These are phyloP conservation scores for Vigna hirtella DNA, from an alignment of 306 rosid species.

Conservation along the genomic window DNA sequence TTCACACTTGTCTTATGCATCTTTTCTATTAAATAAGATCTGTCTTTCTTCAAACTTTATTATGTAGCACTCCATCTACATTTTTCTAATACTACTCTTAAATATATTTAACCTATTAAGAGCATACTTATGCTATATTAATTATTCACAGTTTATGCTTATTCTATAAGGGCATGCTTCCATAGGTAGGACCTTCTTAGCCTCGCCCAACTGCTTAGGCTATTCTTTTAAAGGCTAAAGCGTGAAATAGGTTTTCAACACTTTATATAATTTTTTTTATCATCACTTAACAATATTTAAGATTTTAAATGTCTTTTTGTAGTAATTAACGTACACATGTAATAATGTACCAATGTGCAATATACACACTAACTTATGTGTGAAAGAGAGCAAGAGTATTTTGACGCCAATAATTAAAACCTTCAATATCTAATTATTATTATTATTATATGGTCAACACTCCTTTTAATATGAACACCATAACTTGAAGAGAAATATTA, in stretches of 20 bases:
- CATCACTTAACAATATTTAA: not conserved
- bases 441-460: too few relatives aligned
- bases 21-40: not conserved
- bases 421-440: not conserved
- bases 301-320: not conserved
- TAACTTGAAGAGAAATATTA: not conserved
- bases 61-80: not conserved
- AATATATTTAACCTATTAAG: not conserved
- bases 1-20: not conserved
- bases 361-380: not conserved
- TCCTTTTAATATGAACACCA: too few relatives aligned
- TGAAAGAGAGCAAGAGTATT: not conserved
- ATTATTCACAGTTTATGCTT: not conserved
- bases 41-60: not conserved
- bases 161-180: not conserved
- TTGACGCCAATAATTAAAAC: not conserved
- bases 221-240: not conserved
- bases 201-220: not conserved
- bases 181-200: not conserved
- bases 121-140: too few relatives aligned
- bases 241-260: not conserved
- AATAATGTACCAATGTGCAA: not conserved
- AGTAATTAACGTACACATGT: not conserved
- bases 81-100: not conserved
- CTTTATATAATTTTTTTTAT: not conserved